These are phyloP conservation scores for Boletellus ananas DNA, from an alignment of 768 basidiomycete genomes.

Conservation along the genomic window DNA sequence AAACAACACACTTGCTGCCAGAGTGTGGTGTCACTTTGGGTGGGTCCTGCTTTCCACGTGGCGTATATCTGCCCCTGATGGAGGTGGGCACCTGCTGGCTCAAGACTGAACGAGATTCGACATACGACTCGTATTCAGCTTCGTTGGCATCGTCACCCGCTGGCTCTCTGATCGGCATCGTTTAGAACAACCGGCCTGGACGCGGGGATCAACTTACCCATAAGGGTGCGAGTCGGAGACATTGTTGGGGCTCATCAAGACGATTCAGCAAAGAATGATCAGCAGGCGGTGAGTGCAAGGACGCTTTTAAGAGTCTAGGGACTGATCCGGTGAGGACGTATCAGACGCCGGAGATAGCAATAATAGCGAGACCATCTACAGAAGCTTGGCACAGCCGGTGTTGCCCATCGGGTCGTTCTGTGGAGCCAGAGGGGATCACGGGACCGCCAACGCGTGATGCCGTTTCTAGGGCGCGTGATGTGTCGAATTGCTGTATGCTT, in stretches of 20 bases:
- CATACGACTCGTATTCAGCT: neutral
- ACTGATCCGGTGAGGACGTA: too few relatives aligned
- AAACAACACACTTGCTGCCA: constrained; percentile 1
- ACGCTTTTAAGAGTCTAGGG: constrained; percentile 14
- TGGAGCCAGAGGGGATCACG: neutral
- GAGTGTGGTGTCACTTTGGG: accelerated
- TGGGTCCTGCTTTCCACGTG: neutral
- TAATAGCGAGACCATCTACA: neutral
- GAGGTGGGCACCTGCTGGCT: neutral
- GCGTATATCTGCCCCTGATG: neutral
- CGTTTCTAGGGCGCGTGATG: neutral
- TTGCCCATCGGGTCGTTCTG: too few relatives aligned
- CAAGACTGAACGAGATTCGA: neutral
- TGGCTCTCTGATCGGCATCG: neutral
- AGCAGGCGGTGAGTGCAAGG: neutral
- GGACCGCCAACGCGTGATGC: neutral
- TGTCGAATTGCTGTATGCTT: too few relatives aligned
- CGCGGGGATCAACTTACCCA: neutral
- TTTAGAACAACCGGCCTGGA: neutral
- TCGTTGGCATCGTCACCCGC: neutral
- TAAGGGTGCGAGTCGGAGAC: neutral
- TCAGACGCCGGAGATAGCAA: constrained; percentile 17
- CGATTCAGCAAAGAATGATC: too few relatives aligned
- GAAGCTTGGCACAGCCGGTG: neutral
- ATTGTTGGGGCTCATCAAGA: too few relatives aligned